Conservation (phyloP, 2,329 filamentous ascomycete genomes). For the Diaporthe citri region DNA sequence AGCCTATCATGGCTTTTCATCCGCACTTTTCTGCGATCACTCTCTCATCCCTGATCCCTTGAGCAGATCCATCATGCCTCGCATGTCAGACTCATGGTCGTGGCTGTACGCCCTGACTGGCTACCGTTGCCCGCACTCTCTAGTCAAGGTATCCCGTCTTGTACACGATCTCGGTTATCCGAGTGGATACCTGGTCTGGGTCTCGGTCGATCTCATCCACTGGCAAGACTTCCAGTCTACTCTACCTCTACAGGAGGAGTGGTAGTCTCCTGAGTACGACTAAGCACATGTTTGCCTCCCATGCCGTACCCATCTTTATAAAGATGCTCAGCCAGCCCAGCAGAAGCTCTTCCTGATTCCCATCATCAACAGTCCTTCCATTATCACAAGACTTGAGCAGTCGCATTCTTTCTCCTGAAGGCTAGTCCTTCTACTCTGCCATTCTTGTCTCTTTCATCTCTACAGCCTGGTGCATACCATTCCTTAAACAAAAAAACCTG, state of each 20-base stretch:
- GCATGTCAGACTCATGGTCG: conserved; percentile 52
- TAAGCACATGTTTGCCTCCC: conserved; percentile 32
- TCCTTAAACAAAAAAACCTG: conserved; percentile 46
- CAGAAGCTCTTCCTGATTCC: not conserved
- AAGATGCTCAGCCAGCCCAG: conserved; percentile 39
- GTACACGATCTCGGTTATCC: conserved; percentile 47
- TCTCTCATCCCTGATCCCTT: conserved; percentile 46
- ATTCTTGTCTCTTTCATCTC: conserved; percentile 45
- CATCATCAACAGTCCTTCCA: conserved; percentile 46
- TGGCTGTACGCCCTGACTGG: conserved; percentile 53
- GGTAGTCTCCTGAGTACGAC: conserved; percentile 1
- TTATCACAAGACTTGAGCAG: conserved; percentile 48
- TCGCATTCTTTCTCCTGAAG: conserved; percentile 54
- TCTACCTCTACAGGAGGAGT: not conserved
- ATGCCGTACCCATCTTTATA: conserved; percentile 41
- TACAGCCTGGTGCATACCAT: conserved; percentile 58
- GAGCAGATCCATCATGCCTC: conserved; percentile 53
- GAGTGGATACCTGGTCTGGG: conserved; percentile 36
- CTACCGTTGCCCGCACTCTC: conserved; percentile 44
- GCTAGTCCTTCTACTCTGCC: conserved; percentile 48
- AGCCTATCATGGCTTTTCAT: conserved; percentile 48
- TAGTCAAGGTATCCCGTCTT: conserved; percentile 40
- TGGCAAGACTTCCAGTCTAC: not conserved
- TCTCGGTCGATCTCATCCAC: conserved; percentile 41
- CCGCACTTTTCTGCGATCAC: conserved; percentile 39